Evolutionary conservation across 768 basidiomycete species (phyloP).

Genomic region (Auriscalpium vulgare): DNA sequence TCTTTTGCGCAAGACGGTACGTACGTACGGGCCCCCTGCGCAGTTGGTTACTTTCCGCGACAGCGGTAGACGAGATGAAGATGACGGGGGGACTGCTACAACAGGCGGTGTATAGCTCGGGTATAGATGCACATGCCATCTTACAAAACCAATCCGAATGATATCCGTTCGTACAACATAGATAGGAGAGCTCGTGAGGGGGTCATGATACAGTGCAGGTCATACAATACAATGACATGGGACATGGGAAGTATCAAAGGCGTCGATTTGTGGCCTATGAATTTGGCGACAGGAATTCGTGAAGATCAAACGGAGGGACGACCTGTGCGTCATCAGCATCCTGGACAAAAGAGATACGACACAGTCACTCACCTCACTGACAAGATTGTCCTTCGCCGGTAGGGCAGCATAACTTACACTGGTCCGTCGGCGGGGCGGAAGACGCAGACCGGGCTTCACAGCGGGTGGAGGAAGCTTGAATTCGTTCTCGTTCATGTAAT

Average conservation of each 20-base stretch:
- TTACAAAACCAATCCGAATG: conserved; percentile 1
- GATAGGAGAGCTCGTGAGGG: neutral
- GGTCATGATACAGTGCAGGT: neutral
- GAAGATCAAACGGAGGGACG: conserved; percentile 48
- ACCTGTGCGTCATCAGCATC: conserved; percentile 19
- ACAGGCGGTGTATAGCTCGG: too few relatives aligned
- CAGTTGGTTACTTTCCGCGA: too few relatives aligned
- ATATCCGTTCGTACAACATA: too few relatives aligned
- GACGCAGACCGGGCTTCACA: conserved; percentile 33
- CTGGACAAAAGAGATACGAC: neutral
- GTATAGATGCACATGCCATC: too few relatives aligned
- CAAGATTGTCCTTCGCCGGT: neutral
- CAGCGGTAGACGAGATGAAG: too few relatives aligned
- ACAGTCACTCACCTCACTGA: neutral
- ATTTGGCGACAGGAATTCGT: conserved; percentile 42
- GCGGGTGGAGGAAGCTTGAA: conserved; percentile 34
- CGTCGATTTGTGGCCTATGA: neutral
- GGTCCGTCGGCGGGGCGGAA: conserved; percentile 29
- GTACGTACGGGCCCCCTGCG: too few relatives aligned
- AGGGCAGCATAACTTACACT: neutral
- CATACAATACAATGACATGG: neutral
- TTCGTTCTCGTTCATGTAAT: conserved; percentile 40
- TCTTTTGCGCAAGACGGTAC: too few relatives aligned
- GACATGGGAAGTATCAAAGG: neutral
- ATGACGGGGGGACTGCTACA: too few relatives aligned